Evolutionary conservation across 1,284 basidiomycete genomes (phyloP).

Genomic region (Cryptococcus jaspeensis): DNA sequence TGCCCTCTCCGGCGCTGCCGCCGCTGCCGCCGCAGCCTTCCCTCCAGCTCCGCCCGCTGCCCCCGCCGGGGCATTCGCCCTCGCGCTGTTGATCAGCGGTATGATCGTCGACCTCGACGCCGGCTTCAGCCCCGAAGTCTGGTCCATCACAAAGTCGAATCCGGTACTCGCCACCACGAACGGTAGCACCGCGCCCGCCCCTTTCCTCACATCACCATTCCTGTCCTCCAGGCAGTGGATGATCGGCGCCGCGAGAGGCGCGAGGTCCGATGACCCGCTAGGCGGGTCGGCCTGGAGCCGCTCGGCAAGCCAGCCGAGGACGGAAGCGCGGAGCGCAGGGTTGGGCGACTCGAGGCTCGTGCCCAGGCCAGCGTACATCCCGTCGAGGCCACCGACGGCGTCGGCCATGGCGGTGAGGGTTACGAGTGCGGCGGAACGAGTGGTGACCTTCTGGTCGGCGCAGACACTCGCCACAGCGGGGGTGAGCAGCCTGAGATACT

Average conservation of each 20-base stretch:
- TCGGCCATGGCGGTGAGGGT: constrained; percentile 81
- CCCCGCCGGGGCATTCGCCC: constrained; percentile 34
- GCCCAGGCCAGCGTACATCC: constrained; percentile 73
- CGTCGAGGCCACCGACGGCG: constrained; percentile 79
- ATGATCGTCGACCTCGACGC: constrained; percentile 82
- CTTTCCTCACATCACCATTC: constrained; percentile 86
- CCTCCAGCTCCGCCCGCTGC: constrained; percentile 10
- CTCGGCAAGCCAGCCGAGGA: constrained; percentile 76
- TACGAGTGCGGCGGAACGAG: constrained; percentile 73
- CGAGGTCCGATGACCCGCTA: constrained; percentile 66
- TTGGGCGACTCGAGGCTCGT: constrained; percentile 82
- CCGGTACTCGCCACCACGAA: constrained; percentile 73
- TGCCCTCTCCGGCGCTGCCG: constrained; percentile 25
- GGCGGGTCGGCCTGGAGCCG: constrained; percentile 48
- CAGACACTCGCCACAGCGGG: constrained; percentile 78
- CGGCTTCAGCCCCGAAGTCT: constrained; percentile 83
- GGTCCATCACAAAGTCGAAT: constrained; percentile 80
- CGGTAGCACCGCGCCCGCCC: constrained; percentile 78
- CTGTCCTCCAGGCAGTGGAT: constrained; percentile 88
- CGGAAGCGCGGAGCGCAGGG: constrained; percentile 78
- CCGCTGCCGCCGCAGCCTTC: constrained; percentile 10
- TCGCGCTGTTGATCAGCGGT: constrained; percentile 75
- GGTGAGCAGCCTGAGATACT: constrained; percentile 73
- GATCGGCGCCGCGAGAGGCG: constrained; percentile 66
- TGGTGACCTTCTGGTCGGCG: constrained; percentile 88